Percentiles rank a stretch among this genome's conserved stretches.
These are phyloP conservation scores for Globisporangium megalacanthum DNA, from an alignment of 352 stramenopile species.

Conservation along the genomic window DNA sequence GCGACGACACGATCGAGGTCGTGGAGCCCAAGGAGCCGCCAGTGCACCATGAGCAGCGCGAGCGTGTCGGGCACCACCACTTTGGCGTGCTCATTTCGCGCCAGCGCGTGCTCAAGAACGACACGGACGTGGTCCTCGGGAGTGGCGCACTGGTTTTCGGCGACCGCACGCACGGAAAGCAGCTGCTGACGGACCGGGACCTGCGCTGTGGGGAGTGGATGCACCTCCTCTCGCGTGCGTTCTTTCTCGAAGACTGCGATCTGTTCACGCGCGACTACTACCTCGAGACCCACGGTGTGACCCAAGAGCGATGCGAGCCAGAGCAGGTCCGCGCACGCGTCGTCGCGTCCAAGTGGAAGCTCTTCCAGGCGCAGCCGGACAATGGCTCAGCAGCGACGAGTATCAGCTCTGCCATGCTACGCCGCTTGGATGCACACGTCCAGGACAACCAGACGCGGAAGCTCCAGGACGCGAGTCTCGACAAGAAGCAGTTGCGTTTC, in stretches of 20 bases:
- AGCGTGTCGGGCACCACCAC: constrained; percentile 42
- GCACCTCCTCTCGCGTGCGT: constrained; percentile 73
- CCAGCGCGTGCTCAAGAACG: constrained; percentile 47
- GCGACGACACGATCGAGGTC: constrained; percentile 90
- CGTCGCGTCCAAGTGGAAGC: constrained; percentile 42
- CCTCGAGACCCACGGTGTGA: constrained; percentile 69
- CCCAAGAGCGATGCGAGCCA: constrained; percentile 56
- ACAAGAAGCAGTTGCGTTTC: constrained; percentile 72
- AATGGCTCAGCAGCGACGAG: not conserved
- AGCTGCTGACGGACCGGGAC: constrained; percentile 58
- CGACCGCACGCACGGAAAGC: constrained; percentile 9
- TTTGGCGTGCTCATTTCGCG: constrained; percentile 84
- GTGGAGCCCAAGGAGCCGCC: constrained; percentile 51
- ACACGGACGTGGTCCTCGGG: constrained; percentile 8
- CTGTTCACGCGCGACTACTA: constrained; percentile 90
- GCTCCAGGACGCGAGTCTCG: constrained; percentile 18
- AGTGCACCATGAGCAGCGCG: constrained; percentile 29
- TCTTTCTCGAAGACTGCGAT: constrained; percentile 91
- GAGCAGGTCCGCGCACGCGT: not conserved
- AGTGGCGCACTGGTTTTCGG: constrained; percentile 6
- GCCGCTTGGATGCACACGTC: constrained; percentile 10
- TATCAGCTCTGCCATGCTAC: constrained; percentile 14
- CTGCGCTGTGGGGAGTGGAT: constrained; percentile 81
- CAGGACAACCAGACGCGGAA: constrained; percentile 17
- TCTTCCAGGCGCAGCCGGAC: constrained; percentile 29